phyloP scores from a whole-genome alignment of 1,139 yeast genomes.

The Zygosaccharomyces sapae region DNA sequence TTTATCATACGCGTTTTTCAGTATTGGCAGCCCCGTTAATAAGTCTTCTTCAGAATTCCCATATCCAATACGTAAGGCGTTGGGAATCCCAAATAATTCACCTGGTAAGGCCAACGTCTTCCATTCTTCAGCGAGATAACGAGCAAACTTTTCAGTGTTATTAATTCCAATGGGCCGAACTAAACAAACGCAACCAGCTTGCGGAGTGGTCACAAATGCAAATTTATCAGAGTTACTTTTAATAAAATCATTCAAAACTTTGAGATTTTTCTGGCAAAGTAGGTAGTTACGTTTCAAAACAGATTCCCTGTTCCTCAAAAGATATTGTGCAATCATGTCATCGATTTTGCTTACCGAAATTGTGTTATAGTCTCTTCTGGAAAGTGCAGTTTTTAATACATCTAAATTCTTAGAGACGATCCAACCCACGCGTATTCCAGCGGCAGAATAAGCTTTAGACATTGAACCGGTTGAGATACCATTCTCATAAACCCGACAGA shows the following conservation, averaged over 20 bases:
- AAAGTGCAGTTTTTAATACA: constrained; percentile 38
- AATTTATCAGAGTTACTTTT: constrained; percentile 37
- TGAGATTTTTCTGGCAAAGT: constrained; percentile 41
- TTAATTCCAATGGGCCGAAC: constrained; percentile 36
- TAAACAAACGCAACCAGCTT: constrained; percentile 50
- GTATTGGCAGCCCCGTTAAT: constrained; percentile 29
- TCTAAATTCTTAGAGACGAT: constrained; percentile 39
- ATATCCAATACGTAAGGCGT: constrained; percentile 48
- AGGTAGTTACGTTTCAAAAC: constrained; percentile 42
- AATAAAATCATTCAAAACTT: constrained; percentile 39
- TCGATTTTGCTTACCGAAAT: constrained; percentile 50
- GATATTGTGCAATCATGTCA: constrained; percentile 46
- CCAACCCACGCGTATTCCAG: constrained; percentile 58
- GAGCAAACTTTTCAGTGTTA: constrained; percentile 40
- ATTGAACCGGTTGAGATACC: constrained; percentile 50
- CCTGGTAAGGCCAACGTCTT: constrained; percentile 49
- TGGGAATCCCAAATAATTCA: constrained; percentile 44
- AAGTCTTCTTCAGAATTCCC: constrained; percentile 45
- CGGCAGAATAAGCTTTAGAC: constrained; percentile 54
- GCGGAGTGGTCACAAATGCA: constrained; percentile 42
- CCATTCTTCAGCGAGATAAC: constrained; percentile 39
- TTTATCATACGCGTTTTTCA: constrained; percentile 19
- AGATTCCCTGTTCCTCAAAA: constrained; percentile 38
- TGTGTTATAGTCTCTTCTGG: constrained; percentile 51
- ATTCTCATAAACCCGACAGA: constrained; percentile 43